Percentiles rank a stretch among this genome's conserved stretches.
phyloP scores from a whole-genome alignment of 371 early-diverging fungal genomes.

The Furculomyces boomerangus region DNA sequence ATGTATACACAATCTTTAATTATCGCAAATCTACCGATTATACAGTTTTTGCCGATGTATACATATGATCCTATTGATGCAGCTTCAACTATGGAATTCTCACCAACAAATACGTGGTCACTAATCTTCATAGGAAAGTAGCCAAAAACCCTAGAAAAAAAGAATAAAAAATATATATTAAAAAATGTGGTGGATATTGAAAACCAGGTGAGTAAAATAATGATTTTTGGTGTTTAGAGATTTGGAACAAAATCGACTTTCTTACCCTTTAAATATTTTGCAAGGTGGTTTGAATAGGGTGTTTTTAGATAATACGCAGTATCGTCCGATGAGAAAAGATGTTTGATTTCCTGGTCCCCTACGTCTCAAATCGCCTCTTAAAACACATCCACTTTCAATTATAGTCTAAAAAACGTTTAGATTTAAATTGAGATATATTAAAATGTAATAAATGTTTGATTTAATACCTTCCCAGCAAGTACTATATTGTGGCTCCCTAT shows the following conservation, averaged over 20 bases:
- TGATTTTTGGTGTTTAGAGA: not conserved
- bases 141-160: slow-evolving; percentile 32
- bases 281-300: slow-evolving; percentile 84
- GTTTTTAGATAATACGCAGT: slow-evolving; percentile 55
- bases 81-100: slow-evolving; percentile 77
- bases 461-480: slow-evolving; percentile 68
- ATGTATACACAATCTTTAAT: slow-evolving; percentile 86
- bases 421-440: not conserved
- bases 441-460: slow-evolving; percentile 2
- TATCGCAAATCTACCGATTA: slow-evolving; percentile 85
- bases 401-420: slow-evolving; percentile 41
- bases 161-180: too few relatives aligned
- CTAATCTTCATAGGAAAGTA: slow-evolving; percentile 94
- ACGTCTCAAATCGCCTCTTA: slow-evolving; percentile 82
- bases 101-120: slow-evolving; percentile 79
- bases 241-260: slow-evolving; percentile 24
- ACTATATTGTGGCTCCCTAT: slow-evolving; percentile 89
- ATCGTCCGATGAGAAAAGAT: slow-evolving; percentile 76
- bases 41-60: slow-evolving; percentile 77
- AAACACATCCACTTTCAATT: slow-evolving; percentile 73
- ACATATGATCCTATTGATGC: slow-evolving; percentile 83
- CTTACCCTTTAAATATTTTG: slow-evolving; percentile 74
- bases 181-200: not conserved
- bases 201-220: not conserved
- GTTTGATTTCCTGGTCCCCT: slow-evolving; percentile 73